Conservation (phyloP, 2,329 filamentous ascomycete species). For the Fusarium globosum region DNA sequence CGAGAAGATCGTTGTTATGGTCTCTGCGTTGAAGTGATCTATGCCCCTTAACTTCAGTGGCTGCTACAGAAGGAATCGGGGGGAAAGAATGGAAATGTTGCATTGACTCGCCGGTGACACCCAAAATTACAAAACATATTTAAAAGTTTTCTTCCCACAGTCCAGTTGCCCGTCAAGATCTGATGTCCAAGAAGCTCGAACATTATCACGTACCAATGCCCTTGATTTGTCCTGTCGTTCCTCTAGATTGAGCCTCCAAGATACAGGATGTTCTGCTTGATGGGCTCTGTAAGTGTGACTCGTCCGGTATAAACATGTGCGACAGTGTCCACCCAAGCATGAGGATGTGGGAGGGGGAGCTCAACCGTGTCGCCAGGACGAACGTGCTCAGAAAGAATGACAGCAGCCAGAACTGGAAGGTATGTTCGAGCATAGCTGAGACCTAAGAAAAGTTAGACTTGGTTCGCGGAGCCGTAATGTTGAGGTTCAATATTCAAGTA, state of each 20-base stretch:
- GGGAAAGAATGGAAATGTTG: not conserved
- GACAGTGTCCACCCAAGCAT: slow-evolving; percentile 67
- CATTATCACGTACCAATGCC: not conserved
- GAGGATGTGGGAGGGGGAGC: slow-evolving; percentile 67
- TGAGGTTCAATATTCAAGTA: slow-evolving; percentile 11
- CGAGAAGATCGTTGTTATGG: not conserved
- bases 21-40: not conserved
- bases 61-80: not conserved
- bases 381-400: slow-evolving; percentile 66
- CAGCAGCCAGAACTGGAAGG: slow-evolving; percentile 64
- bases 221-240: not conserved
- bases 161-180: not conserved
- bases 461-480: not conserved
- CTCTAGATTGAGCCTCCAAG: slow-evolving; percentile 61
- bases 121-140: slow-evolving; percentile 1
- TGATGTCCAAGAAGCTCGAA: not conserved
- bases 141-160: not conserved
- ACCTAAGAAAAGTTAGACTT: slow-evolving; percentile 39
- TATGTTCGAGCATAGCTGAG: slow-evolving; percentile 47
- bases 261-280: slow-evolving; percentile 65
- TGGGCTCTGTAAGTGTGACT: slow-evolving; percentile 56
- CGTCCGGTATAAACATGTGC: slow-evolving; percentile 65
- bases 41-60: not conserved
- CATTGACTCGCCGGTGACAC: not conserved
- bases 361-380: slow-evolving; percentile 65